Percentiles rank a stretch among this genome's conserved stretches.
phyloP scores from a whole-genome alignment of 257 asterid genomes.

The Forsythia suspensa region DNA sequence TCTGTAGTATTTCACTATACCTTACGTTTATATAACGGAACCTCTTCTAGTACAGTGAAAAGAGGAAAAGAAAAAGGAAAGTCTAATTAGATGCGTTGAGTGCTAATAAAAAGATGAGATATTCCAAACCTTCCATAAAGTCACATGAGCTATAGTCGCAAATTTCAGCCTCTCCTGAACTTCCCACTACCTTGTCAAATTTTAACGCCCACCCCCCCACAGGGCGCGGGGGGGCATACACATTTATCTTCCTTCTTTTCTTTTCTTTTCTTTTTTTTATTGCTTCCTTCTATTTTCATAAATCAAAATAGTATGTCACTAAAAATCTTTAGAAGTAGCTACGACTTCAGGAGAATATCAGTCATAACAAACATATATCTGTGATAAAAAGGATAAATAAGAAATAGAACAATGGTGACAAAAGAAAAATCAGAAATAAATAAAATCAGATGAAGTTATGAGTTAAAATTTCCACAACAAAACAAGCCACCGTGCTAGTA shows the following conservation, averaged over 20 bases:
- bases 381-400: neutral
- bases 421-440: neutral
- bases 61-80: neutral
- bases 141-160: neutral
- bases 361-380: neutral
- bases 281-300: neutral
- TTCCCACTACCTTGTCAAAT: neutral
- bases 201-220: neutral
- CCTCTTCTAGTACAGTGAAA: neutral
- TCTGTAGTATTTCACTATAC: neutral
- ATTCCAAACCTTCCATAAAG: neutral
- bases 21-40: neutral
- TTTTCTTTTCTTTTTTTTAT: neutral
- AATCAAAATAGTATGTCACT: neutral
- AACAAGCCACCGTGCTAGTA: neutral
- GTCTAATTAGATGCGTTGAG: slow-evolving; percentile 1
- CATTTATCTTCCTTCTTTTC: neutral
- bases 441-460: neutral
- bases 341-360: neutral
- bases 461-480: neutral
- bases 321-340: neutral
- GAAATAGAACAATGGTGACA: neutral
- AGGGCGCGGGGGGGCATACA: too few relatives aligned
- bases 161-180: neutral
- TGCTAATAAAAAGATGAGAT: slow-evolving; percentile 1